Evolutionary conservation across 2,329 filamentous ascomycete species (phyloP), one percentile per base, ranked within the genome.

Genomic region (Fusarium cyanostomum): DNA sequence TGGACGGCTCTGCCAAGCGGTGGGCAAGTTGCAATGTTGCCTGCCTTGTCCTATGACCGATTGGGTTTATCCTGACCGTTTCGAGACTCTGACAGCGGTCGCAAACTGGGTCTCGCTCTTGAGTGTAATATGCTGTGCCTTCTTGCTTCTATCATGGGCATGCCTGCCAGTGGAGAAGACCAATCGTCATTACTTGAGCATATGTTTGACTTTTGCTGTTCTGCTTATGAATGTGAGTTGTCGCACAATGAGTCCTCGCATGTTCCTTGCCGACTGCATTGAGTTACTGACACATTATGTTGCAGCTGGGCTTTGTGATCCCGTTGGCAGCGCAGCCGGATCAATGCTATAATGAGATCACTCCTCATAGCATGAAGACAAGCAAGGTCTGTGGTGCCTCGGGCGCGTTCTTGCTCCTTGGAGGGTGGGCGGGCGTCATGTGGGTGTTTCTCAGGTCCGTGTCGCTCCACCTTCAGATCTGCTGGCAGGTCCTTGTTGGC

Each of bases 401-500:
- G 1, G 95, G 95, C 9, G 85, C 92, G 1, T 89, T 97, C 65
- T 80, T 99, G 46, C 84, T 98, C 46, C 86, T 94, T 27, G 95
- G 95, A 50, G 95, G 94, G 38, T 92, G 94, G 84, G 85, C 87
- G 27, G 91, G 89, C 41, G 87, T 92, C 28, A 88, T 96, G 76
- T 99, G 95, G 94, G 87, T 94, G 64, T 96, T 97, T 74, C 84
- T 97, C 59, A 88, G 95, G 63, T 91, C 94, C 0, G 79, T 98
- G 30, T 96, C 93, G 5, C 89, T 99, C 70, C 95, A 99, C 77
- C 87, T 99, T 24, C 95, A 98, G 77, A 97, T 99, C 65, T 97
- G 94, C 81, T 99, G 95, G 95, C 93, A 98, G 75, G 84, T 96
- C 30, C 88, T 94, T 8, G 91, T 96, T 5, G 95, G 95, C 34